Percentiles rank a stretch among this genome's conserved stretches.
These are phyloP conservation scores for Yamadazyma diddensiae DNA, from an alignment of 1,139 yeast genomes.

Conservation along the genomic window DNA sequence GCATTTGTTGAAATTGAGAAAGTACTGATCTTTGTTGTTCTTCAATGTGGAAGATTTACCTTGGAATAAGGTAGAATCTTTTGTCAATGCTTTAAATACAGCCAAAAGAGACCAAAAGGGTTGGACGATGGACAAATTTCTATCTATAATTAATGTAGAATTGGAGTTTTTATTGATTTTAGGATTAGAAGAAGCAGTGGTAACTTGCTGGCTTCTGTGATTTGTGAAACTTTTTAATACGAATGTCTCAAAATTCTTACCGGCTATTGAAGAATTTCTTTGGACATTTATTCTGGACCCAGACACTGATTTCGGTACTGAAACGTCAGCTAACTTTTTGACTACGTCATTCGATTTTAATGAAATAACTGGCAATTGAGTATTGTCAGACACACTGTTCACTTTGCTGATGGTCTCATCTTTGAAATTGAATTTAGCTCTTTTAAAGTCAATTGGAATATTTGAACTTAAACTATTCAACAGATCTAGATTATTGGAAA, in stretches of 20 bases:
- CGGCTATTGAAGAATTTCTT: slow-evolving; percentile 34
- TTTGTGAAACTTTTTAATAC: slow-evolving; percentile 41
- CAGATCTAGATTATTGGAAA: slow-evolving; percentile 29
- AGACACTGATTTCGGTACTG: slow-evolving; percentile 14
- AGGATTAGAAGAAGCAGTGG: slow-evolving; percentile 5
- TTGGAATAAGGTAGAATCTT: slow-evolving; percentile 47
- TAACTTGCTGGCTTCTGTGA: slow-evolving; percentile 12
- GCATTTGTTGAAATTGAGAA: slow-evolving; percentile 6
- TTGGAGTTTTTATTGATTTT: slow-evolving; percentile 17
- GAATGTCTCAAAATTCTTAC: slow-evolving; percentile 56
- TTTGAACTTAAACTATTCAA: slow-evolving; percentile 25
- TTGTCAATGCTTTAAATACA: slow-evolving; percentile 55
- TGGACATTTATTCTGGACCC: slow-evolving; percentile 12
- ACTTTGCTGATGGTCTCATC: slow-evolving; percentile 8
- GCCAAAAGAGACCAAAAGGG: slow-evolving; percentile 71
- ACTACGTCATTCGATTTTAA: slow-evolving; percentile 7
- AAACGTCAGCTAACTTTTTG: slow-evolving; percentile 6
- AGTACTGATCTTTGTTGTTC: slow-evolving; percentile 19
- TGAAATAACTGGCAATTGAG: slow-evolving; percentile 10
- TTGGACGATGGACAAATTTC: slow-evolving; percentile 34
- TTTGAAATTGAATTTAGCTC: slow-evolving; percentile 9
- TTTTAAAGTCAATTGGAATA: slow-evolving; percentile 21
- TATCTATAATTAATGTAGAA: slow-evolving; percentile 14
- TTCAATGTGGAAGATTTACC: slow-evolving; percentile 32
- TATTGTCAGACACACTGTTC: slow-evolving; percentile 1